Conservation (phyloP, 225 moss, liverwort and hornwort genomes). For the Bryum argenteum region DNA sequence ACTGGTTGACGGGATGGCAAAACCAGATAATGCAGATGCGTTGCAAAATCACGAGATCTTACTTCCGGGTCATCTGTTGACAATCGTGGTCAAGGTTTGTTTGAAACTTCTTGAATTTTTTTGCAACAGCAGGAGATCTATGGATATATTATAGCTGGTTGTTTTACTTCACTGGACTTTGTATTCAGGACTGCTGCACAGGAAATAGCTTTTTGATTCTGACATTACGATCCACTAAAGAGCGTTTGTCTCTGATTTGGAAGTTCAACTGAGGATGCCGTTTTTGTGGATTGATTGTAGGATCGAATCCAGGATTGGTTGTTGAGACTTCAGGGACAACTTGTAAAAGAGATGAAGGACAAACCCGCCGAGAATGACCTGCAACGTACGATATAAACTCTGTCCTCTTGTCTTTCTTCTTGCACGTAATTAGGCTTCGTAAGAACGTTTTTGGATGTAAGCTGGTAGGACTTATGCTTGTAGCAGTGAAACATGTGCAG, state of each 20-base stretch:
- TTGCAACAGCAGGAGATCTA: slow-evolving; percentile 10
- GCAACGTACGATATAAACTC: slow-evolving; percentile 57
- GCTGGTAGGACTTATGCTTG: slow-evolving; percentile 30
- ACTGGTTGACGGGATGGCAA: slow-evolving; percentile 81
- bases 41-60: slow-evolving; percentile 90
- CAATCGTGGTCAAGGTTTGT: slow-evolving; percentile 79
- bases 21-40: slow-evolving; percentile 89
- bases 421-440: slow-evolving; percentile 6
- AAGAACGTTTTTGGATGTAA: slow-evolving; percentile 18
- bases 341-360: slow-evolving; percentile 79
- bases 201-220: slow-evolving; percentile 7
- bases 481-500: slow-evolving; percentile 81
- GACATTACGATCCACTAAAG: neutral
- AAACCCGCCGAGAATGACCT: slow-evolving; percentile 79
- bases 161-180: neutral
- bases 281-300: slow-evolving; percentile 52
- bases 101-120: neutral
- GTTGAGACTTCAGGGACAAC: slow-evolving; percentile 62
- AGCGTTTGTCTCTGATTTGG: slow-evolving; percentile 10
- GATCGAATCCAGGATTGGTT: slow-evolving; percentile 98
- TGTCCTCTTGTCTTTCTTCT: slow-evolving; percentile 20
- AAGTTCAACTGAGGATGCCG: neutral
- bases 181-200: too few relatives aligned
- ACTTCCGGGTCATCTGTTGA: slow-evolving; percentile 88
- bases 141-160: neutral